Conservation (phyloP, 2,329 filamentous ascomycete genomes). For the Trichoderma lentiforme region DNA sequence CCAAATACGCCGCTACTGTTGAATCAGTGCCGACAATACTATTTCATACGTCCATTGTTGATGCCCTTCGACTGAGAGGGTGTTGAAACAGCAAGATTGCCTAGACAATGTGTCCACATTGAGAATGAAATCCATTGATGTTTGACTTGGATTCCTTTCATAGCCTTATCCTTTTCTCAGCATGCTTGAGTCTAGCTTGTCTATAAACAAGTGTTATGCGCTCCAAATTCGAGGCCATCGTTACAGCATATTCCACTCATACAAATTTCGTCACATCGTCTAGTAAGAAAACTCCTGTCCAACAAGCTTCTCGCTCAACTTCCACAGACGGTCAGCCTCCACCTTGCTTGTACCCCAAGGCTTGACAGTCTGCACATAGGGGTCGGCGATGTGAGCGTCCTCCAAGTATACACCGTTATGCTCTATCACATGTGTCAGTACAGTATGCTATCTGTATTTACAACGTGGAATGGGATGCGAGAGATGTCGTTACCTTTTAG, state of each 20-base stretch:
- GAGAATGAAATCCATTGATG: too few relatives aligned
- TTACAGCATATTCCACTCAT: not conserved
- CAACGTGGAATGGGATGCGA: not conserved
- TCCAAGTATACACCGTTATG: not conserved
- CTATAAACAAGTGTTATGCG: not conserved
- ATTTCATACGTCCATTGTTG: too few relatives aligned
- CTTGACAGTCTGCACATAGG: not conserved
- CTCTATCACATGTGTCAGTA: not conserved
- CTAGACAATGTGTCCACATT: too few relatives aligned
- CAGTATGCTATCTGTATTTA: not conserved
- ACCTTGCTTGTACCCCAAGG: conserved; percentile 1
- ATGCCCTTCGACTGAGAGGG: too few relatives aligned
- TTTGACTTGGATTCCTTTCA: not conserved
- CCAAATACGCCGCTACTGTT: too few relatives aligned
- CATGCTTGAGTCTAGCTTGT: not conserved
- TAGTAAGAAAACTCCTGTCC: conserved; percentile 3
- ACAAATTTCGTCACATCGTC: not conserved
- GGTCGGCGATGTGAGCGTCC: not conserved
- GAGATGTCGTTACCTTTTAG: not conserved
- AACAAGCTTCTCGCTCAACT: conserved; percentile 5
- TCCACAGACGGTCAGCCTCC: conserved; percentile 13
- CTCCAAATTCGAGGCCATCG: not conserved
- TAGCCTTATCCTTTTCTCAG: rapidly evolving
- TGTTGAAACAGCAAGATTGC: too few relatives aligned
- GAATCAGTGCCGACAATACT: too few relatives aligned